Evolutionary conservation across 75 land plant genomes (phyloP), one percentile per base, ranked within the genome.

Genomic region (Picea sitchensis): DNA sequence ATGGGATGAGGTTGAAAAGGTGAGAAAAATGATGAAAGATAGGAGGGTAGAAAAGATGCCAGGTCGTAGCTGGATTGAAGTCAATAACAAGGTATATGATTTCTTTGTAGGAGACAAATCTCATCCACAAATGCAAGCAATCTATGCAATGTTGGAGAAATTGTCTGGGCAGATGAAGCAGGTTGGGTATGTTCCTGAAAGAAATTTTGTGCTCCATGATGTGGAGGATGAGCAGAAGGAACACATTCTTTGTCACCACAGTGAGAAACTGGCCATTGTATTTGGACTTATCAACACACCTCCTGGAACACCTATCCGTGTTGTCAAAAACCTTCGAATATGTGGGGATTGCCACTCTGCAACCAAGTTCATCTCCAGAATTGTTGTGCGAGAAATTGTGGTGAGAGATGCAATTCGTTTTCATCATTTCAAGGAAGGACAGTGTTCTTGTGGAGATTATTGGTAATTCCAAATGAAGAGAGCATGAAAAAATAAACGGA

Each of bases 331-430:
- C 23, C 64, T 20, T 21, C 20, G 64, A 62, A 62, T 62, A 62
- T 62, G 64, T 62, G 64, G 23, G 20, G 64, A 62, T 62, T 62
- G 64, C 64, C 64, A 62, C 23, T 4, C 64, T 62, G 64, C 64
- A 18, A 62, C 8, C 21, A 62, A 62, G 64, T 62, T 62, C 23
- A 21, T 62, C 64, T 62, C 64, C 21, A 62, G 8, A 62, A 18
- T 18, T 21, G 23, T 20, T 20, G 64, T 7, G 8, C 20, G 64
- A 62, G 64, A 20, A 18, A 20, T 20, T 20, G 64, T 62, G 21
- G 64, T 62, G 23, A 62, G 23, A 7, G 64, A 62, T 62, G 23
- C 64, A 18, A 20, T 20, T 21, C 23, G 64, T 62, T 21, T 62
- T 62, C 64, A 62, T 21, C 20, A 18, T 62, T 62, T 62, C n/a